Conservation (phyloP, 805 yeast species). For the Yarrowia hollandica region DNA sequence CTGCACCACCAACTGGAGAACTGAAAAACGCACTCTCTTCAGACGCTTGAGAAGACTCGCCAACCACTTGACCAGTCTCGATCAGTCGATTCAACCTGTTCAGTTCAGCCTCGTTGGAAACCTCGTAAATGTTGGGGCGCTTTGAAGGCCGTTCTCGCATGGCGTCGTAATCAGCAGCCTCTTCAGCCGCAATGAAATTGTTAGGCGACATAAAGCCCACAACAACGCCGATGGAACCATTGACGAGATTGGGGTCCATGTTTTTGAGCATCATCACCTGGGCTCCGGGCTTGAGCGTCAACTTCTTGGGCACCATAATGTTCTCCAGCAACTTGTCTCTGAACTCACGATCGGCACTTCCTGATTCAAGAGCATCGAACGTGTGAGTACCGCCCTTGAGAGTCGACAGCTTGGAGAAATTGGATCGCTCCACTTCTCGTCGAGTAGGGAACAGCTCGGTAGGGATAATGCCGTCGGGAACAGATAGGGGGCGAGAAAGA, state of each 20-base stretch:
- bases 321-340: conserved; percentile 51
- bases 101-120: conserved; percentile 1
- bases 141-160: background rate
- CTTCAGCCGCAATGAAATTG: conserved; percentile 31
- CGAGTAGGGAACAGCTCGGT: conserved; percentile 89
- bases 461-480: conserved; percentile 78
- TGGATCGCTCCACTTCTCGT: conserved; percentile 78
- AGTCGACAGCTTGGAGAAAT: conserved; percentile 50
- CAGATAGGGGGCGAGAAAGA: conserved; percentile 42
- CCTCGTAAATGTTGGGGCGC: background rate
- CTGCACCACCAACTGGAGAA: background rate
- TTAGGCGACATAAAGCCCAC: conserved; percentile 50
- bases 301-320: conserved; percentile 66
- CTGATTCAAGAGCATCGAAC: conserved; percentile 51
- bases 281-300: conserved; percentile 76
- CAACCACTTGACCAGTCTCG: background rate
- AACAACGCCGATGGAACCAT: conserved; percentile 87
- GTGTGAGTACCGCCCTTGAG: conserved; percentile 51
- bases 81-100: background rate
- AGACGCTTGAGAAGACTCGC: conserved; percentile 1
- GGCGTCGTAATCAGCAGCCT: conserved; percentile 12
- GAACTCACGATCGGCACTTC: conserved; percentile 34
- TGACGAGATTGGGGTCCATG: conserved; percentile 71
- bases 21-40: background rate
- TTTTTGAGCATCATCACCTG: conserved; percentile 95